Base-by-base conservation (phyloP, 805 yeast genomes). In the Yarrowia sp. region DNA sequence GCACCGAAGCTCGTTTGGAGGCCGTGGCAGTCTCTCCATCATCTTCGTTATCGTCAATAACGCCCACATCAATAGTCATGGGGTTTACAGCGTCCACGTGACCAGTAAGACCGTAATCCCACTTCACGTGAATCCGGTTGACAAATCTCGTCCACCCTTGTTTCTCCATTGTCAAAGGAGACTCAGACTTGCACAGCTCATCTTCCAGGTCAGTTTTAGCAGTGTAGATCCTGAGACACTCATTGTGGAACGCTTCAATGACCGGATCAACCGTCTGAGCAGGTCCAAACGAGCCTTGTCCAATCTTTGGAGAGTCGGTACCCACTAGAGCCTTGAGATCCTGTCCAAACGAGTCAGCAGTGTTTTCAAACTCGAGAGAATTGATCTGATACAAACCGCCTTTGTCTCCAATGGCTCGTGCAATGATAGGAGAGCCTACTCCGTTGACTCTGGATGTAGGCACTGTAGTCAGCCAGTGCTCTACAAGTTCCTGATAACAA, bases 1-100 rank as follows among this genome's bases (percentile, higher is more conserved):
- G 61, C 13, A 55, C 61, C 1, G 18, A 13, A 0, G 61, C 61
- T 5, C 61, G 36, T 15, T 55, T 55, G 13, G 33, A 11, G 1
- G 47, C 47, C 4, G 61, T 39, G 5, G 43, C 47, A 1, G 38
- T 41, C 14, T 43, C 31, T 4, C 47, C 38, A 22, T 39, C 38
- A 8, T 55, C 60, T 8, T 53, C 71, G 28, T 68, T 53, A 63
- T 68, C 48, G 38, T 69, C 66, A 70, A 69, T 66, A 71, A 42
- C 66, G 35, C 41, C 42, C 13, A 57, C 48, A 33, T 58, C 58
- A 15, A 33, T 65, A 13, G 55, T 42, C 51, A 63, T 48, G 15
- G 42, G 45, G 15, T 48, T 28, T 32, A 50, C 64, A 17, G 50
- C 50, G 15, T 66, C 45, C 36, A 65, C 50, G 61, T 66, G 55